phyloP scores from a whole-genome alignment of 1,284 basidiomycete species.

The Phylloboletellus chloephorus region DNA sequence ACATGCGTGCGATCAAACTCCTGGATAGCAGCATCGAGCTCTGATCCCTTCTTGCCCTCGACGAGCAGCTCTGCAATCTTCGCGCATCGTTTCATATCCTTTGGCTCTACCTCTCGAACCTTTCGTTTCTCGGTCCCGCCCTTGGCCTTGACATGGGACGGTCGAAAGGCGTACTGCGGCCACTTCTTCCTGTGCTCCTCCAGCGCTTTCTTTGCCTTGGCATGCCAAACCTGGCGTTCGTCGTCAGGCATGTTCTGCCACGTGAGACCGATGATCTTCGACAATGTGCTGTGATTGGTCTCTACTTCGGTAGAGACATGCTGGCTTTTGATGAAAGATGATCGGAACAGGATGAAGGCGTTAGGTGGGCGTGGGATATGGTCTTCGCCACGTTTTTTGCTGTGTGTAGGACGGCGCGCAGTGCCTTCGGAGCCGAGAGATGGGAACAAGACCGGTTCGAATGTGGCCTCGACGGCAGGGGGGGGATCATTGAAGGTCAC shows the following conservation, averaged over 20 bases:
- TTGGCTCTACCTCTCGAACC: conserved; percentile 61
- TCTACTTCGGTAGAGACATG: conserved; percentile 73
- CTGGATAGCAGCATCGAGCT: conserved; percentile 64
- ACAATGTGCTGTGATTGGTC: conserved; percentile 73
- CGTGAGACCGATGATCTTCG: conserved; percentile 66
- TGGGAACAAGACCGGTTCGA: conserved; percentile 41
- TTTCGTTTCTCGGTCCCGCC: conserved; percentile 51
- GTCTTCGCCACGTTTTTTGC: conserved; percentile 63
- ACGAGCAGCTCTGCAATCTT: conserved; percentile 76
- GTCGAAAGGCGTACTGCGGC: conserved; percentile 68
- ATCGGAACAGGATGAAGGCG: conserved; percentile 86
- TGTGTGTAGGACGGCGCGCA: conserved; percentile 39
- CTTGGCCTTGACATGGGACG: conserved; percentile 47
- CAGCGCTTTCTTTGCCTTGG: conserved; percentile 56
- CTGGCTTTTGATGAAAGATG: conserved; percentile 69
- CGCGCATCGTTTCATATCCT: conserved; percentile 63
- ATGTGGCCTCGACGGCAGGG: conserved; percentile 26
- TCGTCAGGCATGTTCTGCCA: conserved; percentile 68
- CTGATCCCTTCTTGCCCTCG: conserved; percentile 65
- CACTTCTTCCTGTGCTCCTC: conserved; percentile 65
- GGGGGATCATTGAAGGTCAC: conserved; percentile 52
- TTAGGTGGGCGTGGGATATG: conserved; percentile 85
- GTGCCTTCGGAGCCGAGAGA: conserved; percentile 37
- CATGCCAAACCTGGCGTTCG: conserved; percentile 67
- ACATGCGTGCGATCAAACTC: conserved; percentile 68